Conservation (phyloP, 352 stramenopile species). For the Labyrinthula sp. region DNA sequence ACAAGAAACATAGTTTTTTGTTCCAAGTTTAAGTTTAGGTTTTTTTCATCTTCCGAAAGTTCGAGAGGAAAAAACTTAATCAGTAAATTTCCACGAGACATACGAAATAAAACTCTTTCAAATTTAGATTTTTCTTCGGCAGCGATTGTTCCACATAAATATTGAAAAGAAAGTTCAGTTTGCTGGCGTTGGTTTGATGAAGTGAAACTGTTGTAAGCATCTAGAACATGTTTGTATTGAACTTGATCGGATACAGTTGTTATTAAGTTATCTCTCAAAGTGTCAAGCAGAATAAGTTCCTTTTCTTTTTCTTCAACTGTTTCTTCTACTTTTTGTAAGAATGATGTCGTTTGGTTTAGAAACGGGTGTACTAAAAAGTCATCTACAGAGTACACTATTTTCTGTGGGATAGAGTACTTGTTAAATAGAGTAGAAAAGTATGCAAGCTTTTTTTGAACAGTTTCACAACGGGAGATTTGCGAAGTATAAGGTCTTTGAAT, state of each 20-base stretch:
- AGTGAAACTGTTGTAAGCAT: slow-evolving; percentile 31
- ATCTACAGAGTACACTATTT: slow-evolving; percentile 47
- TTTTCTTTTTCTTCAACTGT: slow-evolving; percentile 85
- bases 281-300: slow-evolving; percentile 84
- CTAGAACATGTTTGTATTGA: slow-evolving; percentile 36
- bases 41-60: slow-evolving; percentile 66
- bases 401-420: slow-evolving; percentile 68
- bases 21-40: slow-evolving; percentile 59
- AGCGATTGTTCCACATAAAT: slow-evolving; percentile 53
- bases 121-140: slow-evolving; percentile 79
- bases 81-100: slow-evolving; percentile 93
- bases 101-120: slow-evolving; percentile 93
- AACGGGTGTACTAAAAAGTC: slow-evolving; percentile 41
- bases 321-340: slow-evolving; percentile 76
- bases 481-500: slow-evolving; percentile 94
- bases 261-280: slow-evolving; percentile 87
- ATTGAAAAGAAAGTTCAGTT: slow-evolving; percentile 30
- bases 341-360: slow-evolving; percentile 31
- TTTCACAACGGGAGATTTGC: slow-evolving; percentile 94
- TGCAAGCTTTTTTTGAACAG: slow-evolving; percentile 91
- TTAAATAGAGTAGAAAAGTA: slow-evolving; percentile 79
- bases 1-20: slow-evolving; percentile 54
- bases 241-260: slow-evolving; percentile 88
- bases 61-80: slow-evolving; percentile 72
- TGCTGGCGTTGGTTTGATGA: slow-evolving; percentile 10